Evolutionary conservation across 2,329 filamentous ascomycete genomes (phyloP).

Genomic region (Westerdykella aurantiaca): DNA sequence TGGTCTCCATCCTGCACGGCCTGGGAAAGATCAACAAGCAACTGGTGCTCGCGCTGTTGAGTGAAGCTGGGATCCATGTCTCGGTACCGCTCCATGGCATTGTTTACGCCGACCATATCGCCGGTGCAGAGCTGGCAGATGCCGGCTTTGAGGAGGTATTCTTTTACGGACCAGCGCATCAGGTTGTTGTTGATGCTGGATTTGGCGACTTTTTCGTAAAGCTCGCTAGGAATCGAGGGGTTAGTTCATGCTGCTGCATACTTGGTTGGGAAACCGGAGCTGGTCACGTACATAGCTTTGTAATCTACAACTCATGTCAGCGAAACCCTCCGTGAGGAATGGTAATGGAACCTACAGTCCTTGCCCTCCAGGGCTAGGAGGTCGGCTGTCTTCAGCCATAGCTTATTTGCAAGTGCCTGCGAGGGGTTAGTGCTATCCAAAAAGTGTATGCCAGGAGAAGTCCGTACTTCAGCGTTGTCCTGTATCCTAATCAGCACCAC

Average conservation of each 20-base stretch:
- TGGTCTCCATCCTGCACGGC: constrained; percentile 72
- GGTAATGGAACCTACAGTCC: constrained; percentile 62
- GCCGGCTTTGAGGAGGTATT: constrained; percentile 90
- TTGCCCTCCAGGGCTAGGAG: constrained; percentile 74
- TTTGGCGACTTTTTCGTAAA: constrained; percentile 75
- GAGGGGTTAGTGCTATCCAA: constrained; percentile 20
- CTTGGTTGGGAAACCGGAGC: not conserved
- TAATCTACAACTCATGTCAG: constrained; percentile 17
- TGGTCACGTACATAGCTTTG: constrained; percentile 24
- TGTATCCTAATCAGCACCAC: constrained; percentile 16
- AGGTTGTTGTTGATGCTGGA: constrained; percentile 80
- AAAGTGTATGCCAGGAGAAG: constrained; percentile 2
- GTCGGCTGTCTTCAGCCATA: constrained; percentile 88
- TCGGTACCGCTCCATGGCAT: constrained; percentile 75
- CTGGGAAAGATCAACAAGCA: constrained; percentile 70
- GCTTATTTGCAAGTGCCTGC: constrained; percentile 74
- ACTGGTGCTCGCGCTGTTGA: constrained; percentile 71
- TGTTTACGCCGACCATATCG: constrained; percentile 71
- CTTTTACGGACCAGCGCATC: constrained; percentile 61
- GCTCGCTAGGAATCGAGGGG: constrained; percentile 9
- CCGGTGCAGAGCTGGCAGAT: constrained; percentile 77
- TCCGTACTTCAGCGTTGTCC: constrained; percentile 35
- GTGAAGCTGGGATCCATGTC: constrained; percentile 62
- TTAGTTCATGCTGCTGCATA: not conserved
- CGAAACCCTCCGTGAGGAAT: not conserved